A percentile compares a stretch with the other conserved stretches of the same genome.
Conservation (phyloP, 768 basidiomycete species). For the Suillus luteus region DNA sequence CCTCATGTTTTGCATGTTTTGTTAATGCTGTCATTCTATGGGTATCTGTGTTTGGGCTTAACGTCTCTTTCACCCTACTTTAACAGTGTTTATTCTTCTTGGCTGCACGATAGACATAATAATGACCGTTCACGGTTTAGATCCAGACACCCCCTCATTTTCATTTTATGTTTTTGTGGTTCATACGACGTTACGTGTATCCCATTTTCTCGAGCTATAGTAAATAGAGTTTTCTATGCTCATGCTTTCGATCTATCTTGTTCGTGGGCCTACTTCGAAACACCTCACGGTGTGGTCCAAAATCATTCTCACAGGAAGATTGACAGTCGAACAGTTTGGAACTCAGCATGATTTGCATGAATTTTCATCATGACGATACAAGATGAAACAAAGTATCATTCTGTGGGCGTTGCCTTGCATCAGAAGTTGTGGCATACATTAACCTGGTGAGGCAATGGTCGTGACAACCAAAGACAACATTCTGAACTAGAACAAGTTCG, state of each 20-base stretch:
- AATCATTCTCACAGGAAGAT: background rate
- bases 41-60: constrained; percentile 12
- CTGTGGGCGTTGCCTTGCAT: background rate
- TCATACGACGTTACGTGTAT: background rate
- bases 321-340: background rate
- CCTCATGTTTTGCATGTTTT: constrained; percentile 1
- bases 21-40: background rate
- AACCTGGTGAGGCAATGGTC: background rate
- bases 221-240: background rate
- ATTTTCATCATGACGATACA: background rate
- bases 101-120: background rate
- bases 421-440: background rate
- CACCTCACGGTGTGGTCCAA: background rate
- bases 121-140: background rate
- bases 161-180: background rate
- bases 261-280: background rate
- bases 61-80: constrained; percentile 11
- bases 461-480: background rate
- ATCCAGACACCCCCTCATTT: background rate
- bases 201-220: background rate
- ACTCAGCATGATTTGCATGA: background rate
- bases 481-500: background rate
- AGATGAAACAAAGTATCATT: background rate
- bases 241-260: background rate
- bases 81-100: background rate